Evolutionary conservation across 2,329 filamentous ascomycete species (phyloP), one percentile per base, ranked within the genome.

Genomic region (Fusarium incarnatum): DNA sequence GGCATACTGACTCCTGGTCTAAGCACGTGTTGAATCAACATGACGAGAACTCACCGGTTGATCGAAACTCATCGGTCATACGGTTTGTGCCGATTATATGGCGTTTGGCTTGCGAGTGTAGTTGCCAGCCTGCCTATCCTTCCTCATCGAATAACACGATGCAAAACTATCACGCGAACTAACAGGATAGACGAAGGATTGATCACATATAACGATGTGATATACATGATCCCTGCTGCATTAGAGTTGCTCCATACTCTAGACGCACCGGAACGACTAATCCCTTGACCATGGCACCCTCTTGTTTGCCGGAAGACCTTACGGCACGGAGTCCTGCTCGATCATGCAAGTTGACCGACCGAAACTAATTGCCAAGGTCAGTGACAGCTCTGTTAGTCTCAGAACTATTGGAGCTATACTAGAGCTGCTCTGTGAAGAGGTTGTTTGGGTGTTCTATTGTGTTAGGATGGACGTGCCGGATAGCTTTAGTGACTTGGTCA

Each of bases 211-310:
- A 27, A 16, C 3, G 13, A 10, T 13, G 28, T 34, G 41, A 6
- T 12, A 46, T 2, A 8, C 10, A 44, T 8, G 5, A 41, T 4
- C 11, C 20, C 3, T 34, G 12, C 1, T 25, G 30, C n/a, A 50
- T 50, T 57, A 57, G 37, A n/a, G 16, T 1, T 13, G 11, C 10
- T 28, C 7, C 9, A 20, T n/a, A 6, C 22, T 12, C 22, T 27
- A 7, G 32, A 28, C 3, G 28, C 12, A 11, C 4, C 37, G 8
- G 23, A n/a, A 28, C 20, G 28, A 34, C 34, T 27, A 8, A 8
- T 15, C 25, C 22, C 58, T 3, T 37, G 45, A 46, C 23, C 22
- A 50, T 22, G 37, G 64, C 61, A 46, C 50, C 59, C 25, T 41
- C 59, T 28, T 49, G 16, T 18, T 22, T 25, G 27, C 23, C 15